Base-by-base conservation (phyloP, 192 early-diverging fungal genomes). In the Helicostylum pulchrum region DNA sequence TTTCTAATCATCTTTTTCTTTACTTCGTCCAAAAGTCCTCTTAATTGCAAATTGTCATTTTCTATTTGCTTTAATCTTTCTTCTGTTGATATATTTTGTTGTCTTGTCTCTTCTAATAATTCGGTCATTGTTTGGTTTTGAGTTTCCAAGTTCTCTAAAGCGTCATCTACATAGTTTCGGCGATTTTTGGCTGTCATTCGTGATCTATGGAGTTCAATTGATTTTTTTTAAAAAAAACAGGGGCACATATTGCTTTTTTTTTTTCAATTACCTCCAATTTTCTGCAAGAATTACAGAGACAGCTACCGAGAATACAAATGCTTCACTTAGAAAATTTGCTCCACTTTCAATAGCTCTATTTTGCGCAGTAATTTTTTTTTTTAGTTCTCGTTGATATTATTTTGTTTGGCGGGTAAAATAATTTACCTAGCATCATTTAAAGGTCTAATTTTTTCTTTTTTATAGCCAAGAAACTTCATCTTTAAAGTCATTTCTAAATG, bases 401-500 rank as follows among this genome's bases (percentile, higher is more conserved):
- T 26, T 26, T 26, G 26, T 26, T 26, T n/a, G n/a, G 2, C 2
- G 2, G 26, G 26, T 26, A 26, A 26, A 26, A 26, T 32, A 23
- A 53, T 20, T 64, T 74, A 84, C 82, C 74, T 88, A 17, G 85
- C 80, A 53, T 92, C 88, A 67, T 90, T 92, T 53, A 92, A 70
- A 34, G 90, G 90, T 34, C 90, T 83, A 54, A 92, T 89, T 47
- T 80, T 76, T 59, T 90, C 90, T 47, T 81, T 78, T 54, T 85
- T 84, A 68, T 90, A 89, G 15, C 88, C 87, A n/a, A 92, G 73
- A 36, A 92, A 84, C 53, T 82, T 81, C 88, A 92, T 90, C 69
- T 90, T 90, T 66, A 88, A 80, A 51, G 84, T 88, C 87, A 92
- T 92, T 71, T 92, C 90, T n/a, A 86, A 74, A n/a, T 84, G 77